Conservation (phyloP, 257 asterid genomes). For the Voacanga thouarsii region DNA sequence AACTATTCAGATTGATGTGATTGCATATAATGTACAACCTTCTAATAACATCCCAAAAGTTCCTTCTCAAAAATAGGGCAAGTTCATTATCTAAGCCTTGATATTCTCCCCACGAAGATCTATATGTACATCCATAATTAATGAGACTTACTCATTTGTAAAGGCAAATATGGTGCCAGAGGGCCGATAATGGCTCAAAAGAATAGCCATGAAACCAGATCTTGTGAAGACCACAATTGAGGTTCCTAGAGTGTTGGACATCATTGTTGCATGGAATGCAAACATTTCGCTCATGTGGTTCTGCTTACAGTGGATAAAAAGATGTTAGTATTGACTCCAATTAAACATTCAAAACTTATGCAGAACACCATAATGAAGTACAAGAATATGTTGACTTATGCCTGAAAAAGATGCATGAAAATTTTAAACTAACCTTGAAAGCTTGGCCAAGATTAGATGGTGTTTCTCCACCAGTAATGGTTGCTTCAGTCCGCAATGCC, state of each 20-base stretch:
- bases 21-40: background rate
- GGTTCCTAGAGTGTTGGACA: conserved; percentile 94
- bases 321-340: conserved; percentile 10
- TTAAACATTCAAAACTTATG: background rate
- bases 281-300: conserved; percentile 98
- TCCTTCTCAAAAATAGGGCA: background rate
- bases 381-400: background rate
- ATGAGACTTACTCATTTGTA: conserved; percentile 78
- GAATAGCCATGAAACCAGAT: conserved; percentile 93
- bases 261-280: conserved; percentile 97
- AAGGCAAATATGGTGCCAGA: conserved; percentile 96
- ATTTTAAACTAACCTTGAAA: conserved; percentile 59
- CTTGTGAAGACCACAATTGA: conserved; percentile 91
- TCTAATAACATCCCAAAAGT: background rate
- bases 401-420: conserved; percentile 1
- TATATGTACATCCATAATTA: background rate
- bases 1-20: background rate
- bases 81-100: background rate
- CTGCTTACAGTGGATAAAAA: conserved; percentile 43
- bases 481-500: conserved; percentile 86
- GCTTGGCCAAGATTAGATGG: conserved; percentile 82
- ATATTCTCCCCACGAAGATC: background rate
- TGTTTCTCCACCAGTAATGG: conserved; percentile 61
- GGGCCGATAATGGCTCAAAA: conserved; percentile 92
- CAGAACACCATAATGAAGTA: conserved; percentile 1